A percentile compares a stretch with the other conserved stretches of the same genome.
Evolutionary conservation across 2,329 filamentous ascomycete genomes (phyloP).

Genomic region (Trichoderma sp.): DNA sequence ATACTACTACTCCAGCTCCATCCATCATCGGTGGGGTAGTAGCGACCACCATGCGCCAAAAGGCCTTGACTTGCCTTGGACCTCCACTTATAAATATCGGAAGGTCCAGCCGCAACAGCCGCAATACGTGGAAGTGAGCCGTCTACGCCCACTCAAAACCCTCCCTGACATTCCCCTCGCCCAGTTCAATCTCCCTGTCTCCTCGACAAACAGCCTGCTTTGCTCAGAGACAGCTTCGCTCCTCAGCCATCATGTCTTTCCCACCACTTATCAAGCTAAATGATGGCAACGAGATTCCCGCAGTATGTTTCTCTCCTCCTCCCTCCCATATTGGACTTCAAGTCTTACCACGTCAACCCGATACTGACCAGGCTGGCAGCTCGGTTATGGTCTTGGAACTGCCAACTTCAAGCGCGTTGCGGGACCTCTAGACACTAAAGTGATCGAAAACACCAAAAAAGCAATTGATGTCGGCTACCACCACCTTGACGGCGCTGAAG

Average conservation of each 20-base stretch:
- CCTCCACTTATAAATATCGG: slow-evolving; percentile 22
- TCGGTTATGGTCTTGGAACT: slow-evolving; percentile 73
- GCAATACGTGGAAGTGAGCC: not conserved
- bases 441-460: slow-evolving; percentile 53
- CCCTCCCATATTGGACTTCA: not conserved
- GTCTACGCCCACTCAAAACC: not conserved
- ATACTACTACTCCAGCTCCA: not conserved
- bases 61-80: slow-evolving; percentile 1
- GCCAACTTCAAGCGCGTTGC: slow-evolving; percentile 57
- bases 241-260: slow-evolving; percentile 19
- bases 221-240: not conserved
- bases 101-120: not conserved
- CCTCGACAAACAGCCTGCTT: not conserved
- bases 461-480: slow-evolving; percentile 71
- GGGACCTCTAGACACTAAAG: slow-evolving; percentile 56
- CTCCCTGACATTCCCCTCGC: not conserved
- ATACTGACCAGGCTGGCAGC: slow-evolving; percentile 41
- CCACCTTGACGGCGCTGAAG: slow-evolving; percentile 75
- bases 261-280: slow-evolving; percentile 62
- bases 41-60: slow-evolving; percentile 22
- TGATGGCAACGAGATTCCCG: slow-evolving; percentile 71
- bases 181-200: not conserved
- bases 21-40: slow-evolving; percentile 21
- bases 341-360: not conserved
- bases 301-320: slow-evolving; percentile 48